Evolutionary conservation across 805 yeast genomes (phyloP), one percentile per base, ranked within the genome.

Genomic region (Kuraishia floccosa): DNA sequence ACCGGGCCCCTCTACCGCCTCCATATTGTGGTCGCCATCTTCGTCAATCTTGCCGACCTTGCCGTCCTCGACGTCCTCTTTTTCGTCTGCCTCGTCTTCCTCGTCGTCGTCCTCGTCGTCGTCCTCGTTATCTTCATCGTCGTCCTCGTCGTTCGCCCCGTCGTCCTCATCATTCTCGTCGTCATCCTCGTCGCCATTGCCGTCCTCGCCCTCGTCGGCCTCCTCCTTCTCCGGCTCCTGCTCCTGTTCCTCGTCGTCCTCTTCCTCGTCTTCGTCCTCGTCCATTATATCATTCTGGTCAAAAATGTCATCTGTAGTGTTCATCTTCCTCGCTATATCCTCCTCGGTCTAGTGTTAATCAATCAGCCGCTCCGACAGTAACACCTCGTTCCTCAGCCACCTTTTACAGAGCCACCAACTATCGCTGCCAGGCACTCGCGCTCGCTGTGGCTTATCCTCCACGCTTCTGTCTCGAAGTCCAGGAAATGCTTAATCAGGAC

Each of bases 131-230:
- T 32, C 46, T 6, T 35, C 48, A 3, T 33, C 53, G 2, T 44
- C 52, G 3, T 44, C 47, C 3, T 39, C 49, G 2, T 41, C 50
- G 2, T 32, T 47, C 4, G 43, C 52, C 2, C 37, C 53, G 5
- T 43, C 50, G 7, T 44, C 49, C 6, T 40, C 52, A 2, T 40
- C 50, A 3, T 42, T 54, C 8, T 42, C 53, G 10, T 48, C 52
- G 1, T 46, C 56, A 5, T 41, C 57, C 7, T 41, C 53, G 6
- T 42, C 55, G 7, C 44, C 50, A 5, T 42, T 52, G 3, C 37
- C 51, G 5, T 40, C 48, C 5, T 42, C 48, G 6, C 37, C 50
- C 2, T 42, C 47, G 11, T 33, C 46, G 1, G 40, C 49, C 3
- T 39, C 52, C 3, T 44, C 49, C 4, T 37, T 48, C 4, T 44